These are phyloP conservation scores for Ceratocystis smalleyi DNA, from an alignment of 2,329 filamentous ascomycete species.

Conservation along the genomic window DNA sequence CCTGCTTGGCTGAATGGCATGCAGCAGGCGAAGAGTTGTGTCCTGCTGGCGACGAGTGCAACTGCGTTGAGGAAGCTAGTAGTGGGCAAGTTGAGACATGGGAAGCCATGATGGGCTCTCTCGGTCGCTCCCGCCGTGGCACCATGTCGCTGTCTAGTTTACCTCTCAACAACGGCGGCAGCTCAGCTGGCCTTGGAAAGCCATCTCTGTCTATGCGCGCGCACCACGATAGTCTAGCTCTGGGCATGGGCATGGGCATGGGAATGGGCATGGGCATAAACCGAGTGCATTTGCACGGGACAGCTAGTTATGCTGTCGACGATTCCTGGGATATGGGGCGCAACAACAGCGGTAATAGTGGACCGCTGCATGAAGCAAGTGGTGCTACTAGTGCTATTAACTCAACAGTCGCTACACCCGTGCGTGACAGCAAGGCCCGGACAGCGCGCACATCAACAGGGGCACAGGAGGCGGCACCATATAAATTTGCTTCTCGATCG, in stretches of 20 bases:
- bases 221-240: not conserved
- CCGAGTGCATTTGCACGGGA: not conserved
- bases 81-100: slow-evolving; percentile 45
- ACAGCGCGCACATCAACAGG: slow-evolving; percentile 3
- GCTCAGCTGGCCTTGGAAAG: not conserved
- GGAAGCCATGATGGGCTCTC: slow-evolving; percentile 37
- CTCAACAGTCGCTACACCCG: not conserved
- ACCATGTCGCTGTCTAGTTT: slow-evolving; percentile 2
- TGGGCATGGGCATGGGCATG: too few species aligned
- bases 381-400: not conserved
- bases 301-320: slow-evolving; percentile 9
- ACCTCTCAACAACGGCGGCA: slow-evolving; percentile 18
- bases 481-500: slow-evolving; percentile 5
- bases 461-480: slow-evolving; percentile 8
- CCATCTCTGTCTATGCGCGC: not conserved
- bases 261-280: not conserved
- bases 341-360: too few species aligned
- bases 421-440: not conserved
- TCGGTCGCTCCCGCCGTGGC: slow-evolving; percentile 18
- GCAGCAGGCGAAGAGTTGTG: slow-evolving; percentile 40
- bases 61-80: slow-evolving; percentile 41
- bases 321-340: slow-evolving; percentile 8
- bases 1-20: slow-evolving; percentile 45
- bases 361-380: not conserved
- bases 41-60: slow-evolving; percentile 49